Percentiles rank a stretch among this genome's conserved stretches.
These are phyloP conservation scores for Medicago ruthenica DNA, from an alignment of 306 rosid genomes.

Conservation along the genomic window DNA sequence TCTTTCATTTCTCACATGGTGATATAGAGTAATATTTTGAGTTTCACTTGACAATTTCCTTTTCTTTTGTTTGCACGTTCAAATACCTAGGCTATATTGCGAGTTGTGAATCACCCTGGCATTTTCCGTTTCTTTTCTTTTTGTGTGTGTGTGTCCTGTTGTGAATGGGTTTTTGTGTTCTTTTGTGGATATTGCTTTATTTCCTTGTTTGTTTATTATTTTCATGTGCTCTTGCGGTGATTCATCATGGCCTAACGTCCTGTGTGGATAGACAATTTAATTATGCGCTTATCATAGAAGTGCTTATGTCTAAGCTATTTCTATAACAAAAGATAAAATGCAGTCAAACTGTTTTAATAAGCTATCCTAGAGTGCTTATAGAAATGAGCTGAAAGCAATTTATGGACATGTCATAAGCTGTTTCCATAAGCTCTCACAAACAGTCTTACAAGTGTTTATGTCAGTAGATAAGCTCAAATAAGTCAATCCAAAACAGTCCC, in stretches of 20 bases:
- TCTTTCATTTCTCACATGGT: not conserved
- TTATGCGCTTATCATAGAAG: no score
- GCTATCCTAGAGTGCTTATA: no score
- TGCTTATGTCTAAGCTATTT: no score
- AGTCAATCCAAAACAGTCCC: no score
- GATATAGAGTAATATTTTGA: not conserved
- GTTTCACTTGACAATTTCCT: not conserved
- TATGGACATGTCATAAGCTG: no score
- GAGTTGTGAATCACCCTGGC: constrained; percentile 17
- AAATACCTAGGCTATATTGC: not conserved
- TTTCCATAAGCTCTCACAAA: no score
- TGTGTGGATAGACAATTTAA: no score
- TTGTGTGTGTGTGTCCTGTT: not conserved
- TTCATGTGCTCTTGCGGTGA: not conserved
- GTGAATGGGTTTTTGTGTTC: not conserved
- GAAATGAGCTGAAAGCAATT: no score
- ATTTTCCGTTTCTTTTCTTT: not conserved
- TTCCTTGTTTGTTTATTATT: constrained; percentile 15
- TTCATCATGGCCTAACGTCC: not conserved
- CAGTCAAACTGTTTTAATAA: no score
- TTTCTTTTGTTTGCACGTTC: not conserved
- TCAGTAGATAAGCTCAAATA: no score
- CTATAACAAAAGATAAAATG: no score
- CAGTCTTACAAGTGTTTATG: no score
- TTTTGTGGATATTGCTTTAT: constrained; percentile 1